Percentiles rank a stretch among this genome's conserved stretches.
phyloP scores from a whole-genome alignment of 148 eudicot genomes.

The Polygonum maritimum region DNA sequence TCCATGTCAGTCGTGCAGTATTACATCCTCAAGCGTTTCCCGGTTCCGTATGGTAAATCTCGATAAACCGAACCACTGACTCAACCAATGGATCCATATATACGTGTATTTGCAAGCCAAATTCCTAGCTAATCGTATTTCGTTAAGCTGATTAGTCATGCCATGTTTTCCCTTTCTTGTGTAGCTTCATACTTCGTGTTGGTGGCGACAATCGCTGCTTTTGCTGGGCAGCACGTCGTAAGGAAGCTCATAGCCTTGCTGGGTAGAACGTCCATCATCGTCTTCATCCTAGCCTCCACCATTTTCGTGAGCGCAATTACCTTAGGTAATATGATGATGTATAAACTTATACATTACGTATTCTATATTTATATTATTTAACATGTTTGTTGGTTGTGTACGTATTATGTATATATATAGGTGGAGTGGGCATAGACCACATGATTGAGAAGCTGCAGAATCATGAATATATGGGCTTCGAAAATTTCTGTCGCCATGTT shows the following conservation, averaged over 20 bases:
- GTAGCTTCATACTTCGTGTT: constrained; percentile 37
- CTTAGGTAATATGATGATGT: constrained; percentile 22
- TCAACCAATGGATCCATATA: not conserved
- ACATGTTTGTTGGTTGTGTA: not conserved
- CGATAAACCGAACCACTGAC: not conserved
- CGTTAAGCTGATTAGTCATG: not conserved
- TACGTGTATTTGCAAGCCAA: not conserved
- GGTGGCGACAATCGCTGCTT: constrained; percentile 43
- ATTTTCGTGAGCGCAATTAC: constrained; percentile 40
- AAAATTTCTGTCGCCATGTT: constrained; percentile 4
- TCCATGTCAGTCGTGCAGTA: constrained; percentile 65
- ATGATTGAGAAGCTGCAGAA: constrained; percentile 8
- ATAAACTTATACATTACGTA: not conserved
- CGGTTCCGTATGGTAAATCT: constrained; percentile 47
- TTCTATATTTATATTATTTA: not conserved
- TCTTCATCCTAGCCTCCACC: constrained; percentile 47
- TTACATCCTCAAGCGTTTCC: constrained; percentile 60
- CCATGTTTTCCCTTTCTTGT: not conserved
- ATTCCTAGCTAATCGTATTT: not conserved
- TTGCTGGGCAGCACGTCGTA: constrained; percentile 44
- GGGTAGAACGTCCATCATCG: constrained; percentile 48
- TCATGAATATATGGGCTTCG: constrained; percentile 11
- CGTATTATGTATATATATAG: not conserved
- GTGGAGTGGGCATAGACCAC: constrained; percentile 11
- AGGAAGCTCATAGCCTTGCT: constrained; percentile 27